phyloP scores from a whole-genome alignment of 495 filamentous ascomycete species.

The Lepidopterella palustris region DNA sequence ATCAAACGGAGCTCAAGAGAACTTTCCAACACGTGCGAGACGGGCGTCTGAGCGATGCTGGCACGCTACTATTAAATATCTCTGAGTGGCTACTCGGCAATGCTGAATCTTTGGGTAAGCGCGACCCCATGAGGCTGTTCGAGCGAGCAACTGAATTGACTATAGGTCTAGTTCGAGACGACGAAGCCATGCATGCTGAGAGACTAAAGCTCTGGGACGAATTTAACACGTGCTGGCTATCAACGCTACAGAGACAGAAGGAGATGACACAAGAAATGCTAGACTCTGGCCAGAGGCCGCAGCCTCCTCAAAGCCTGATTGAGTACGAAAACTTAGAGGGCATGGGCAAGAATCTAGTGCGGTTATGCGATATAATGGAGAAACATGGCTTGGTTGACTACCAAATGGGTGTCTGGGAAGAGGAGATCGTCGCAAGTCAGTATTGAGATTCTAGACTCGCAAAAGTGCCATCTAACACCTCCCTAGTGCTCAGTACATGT shows the following conservation, averaged over 20 bases:
- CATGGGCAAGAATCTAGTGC: constrained; percentile 75
- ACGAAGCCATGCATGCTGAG: constrained; percentile 60
- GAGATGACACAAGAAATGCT: constrained; percentile 59
- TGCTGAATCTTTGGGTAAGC: constrained; percentile 76
- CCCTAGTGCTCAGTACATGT: constrained; percentile 21
- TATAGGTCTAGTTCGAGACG: constrained; percentile 66
- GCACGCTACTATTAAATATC: constrained; percentile 64
- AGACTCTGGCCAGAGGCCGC: constrained; percentile 51
- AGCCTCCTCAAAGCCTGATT: constrained; percentile 59
- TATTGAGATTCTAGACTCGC: background rate
- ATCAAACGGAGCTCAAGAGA: constrained; percentile 63
- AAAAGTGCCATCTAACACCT: background rate
- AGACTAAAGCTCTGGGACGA: constrained; percentile 83
- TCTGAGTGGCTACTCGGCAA: constrained; percentile 82
- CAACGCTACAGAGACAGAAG: constrained; percentile 78
- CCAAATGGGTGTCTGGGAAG: constrained; percentile 93
- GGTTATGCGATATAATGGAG: constrained; percentile 79
- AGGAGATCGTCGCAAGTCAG: constrained; percentile 62
- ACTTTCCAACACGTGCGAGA: constrained; percentile 70
- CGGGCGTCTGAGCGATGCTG: constrained; percentile 67
- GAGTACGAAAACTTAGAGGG: constrained; percentile 61
- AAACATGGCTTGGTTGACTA: constrained; percentile 91
- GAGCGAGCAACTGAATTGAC: constrained; percentile 27
- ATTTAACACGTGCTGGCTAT: constrained; percentile 93
- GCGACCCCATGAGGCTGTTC: constrained; percentile 6